A percentile compares a stretch with the other conserved stretches of the same genome.
Conservation (phyloP, 305 asterid species). For the Fraxinus greggii region DNA sequence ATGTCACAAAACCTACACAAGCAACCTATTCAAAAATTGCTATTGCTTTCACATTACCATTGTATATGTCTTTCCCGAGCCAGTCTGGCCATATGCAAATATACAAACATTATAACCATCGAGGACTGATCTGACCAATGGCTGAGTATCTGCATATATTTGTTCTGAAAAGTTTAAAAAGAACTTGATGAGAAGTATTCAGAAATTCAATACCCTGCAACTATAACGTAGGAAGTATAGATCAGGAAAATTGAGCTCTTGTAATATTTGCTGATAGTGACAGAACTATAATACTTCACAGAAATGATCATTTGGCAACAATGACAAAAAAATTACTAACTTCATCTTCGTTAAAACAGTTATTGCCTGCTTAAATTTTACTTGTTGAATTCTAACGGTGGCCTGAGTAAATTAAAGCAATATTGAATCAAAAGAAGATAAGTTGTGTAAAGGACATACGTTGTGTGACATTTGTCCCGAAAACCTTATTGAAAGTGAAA, state of each 20-base stretch:
- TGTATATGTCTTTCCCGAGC: constrained; percentile 91
- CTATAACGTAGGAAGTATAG: not conserved
- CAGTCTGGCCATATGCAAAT: constrained; percentile 95
- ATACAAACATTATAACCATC: constrained; percentile 92
- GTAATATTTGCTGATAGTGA: not conserved
- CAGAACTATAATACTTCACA: not conserved
- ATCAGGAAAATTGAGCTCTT: not conserved
- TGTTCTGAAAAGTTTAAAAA: constrained; percentile 55
- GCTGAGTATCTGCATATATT: constrained; percentile 75
- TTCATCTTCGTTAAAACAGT: not conserved
- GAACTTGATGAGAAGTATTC: constrained; percentile 18
- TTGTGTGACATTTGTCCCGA: constrained; percentile 65
- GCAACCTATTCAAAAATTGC: not conserved
- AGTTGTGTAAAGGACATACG: constrained; percentile 42
- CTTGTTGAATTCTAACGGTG: not conserved
- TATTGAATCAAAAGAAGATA: constrained; percentile 19
- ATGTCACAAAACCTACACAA: constrained; percentile 5
- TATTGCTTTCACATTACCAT: constrained; percentile 52
- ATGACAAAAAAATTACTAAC: constrained; percentile 8
- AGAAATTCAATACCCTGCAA: constrained; percentile 9
- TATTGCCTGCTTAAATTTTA: not conserved
- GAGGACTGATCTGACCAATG: constrained; percentile 77
- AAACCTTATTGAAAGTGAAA: constrained; percentile 81
- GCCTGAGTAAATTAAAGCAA: constrained; percentile 6
- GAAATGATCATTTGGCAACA: not conserved